phyloP scores from a whole-genome alignment of 495 filamentous ascomycete genomes.

The Pseudoneurospora amorphoporcata region DNA sequence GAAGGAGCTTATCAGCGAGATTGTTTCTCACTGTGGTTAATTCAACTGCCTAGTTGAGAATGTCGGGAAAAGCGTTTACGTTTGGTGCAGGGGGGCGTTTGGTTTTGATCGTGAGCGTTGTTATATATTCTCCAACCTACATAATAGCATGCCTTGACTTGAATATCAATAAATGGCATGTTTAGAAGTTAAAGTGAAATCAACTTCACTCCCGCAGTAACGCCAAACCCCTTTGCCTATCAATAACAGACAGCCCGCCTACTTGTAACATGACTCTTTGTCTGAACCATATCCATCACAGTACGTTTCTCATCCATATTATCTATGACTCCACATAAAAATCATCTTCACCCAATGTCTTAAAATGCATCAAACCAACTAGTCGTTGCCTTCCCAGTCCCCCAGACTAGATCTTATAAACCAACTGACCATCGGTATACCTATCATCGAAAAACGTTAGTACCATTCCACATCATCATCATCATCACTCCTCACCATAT shows the following conservation, averaged over 20 bases:
- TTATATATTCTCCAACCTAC: neutral
- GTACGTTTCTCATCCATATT: neutral
- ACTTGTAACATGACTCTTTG: neutral
- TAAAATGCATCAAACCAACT: neutral
- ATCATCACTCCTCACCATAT: neutral
- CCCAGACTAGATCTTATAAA: slow-evolving; percentile 33
- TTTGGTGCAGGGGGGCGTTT: neutral
- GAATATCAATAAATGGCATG: neutral
- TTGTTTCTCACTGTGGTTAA: slow-evolving; percentile 79
- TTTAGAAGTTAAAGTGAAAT: neutral
- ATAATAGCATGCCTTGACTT: neutral
- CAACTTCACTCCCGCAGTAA: neutral
- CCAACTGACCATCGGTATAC: slow-evolving; percentile 35
- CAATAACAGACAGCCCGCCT: neutral
- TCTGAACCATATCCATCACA: neutral
- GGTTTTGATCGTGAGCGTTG: neutral
- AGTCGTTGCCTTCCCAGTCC: neutral
- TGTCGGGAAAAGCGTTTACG: neutral
- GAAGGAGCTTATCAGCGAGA: slow-evolving; percentile 70
- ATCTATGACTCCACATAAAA: neutral
- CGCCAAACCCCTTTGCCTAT: neutral
- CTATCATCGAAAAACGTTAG: slow-evolving; percentile 23
- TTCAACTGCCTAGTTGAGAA: neutral
- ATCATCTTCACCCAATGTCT: neutral
- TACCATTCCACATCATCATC: neutral